Conservation (phyloP, 805 yeast species). For the Myxozyma mucilagina region DNA sequence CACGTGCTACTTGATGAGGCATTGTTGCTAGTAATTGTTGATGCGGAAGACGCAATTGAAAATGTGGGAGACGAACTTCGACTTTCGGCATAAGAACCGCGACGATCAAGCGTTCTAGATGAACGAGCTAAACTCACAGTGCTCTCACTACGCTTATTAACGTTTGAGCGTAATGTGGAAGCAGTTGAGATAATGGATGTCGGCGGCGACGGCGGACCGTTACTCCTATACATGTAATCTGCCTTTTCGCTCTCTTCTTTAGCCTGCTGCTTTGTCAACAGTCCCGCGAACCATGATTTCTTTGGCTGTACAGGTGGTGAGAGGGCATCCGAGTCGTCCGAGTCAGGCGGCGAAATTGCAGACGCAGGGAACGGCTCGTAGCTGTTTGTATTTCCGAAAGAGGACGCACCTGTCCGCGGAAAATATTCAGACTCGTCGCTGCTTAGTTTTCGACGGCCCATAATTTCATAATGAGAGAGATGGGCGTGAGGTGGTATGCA, state of each 20-base stretch:
- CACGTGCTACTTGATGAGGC: constrained; percentile 15
- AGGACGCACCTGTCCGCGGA: neutral
- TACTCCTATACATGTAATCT: neutral
- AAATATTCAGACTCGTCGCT: neutral
- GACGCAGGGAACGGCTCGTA: constrained; percentile 27
- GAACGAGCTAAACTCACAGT: constrained; percentile 13
- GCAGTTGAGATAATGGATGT: constrained; percentile 27
- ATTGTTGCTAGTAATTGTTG: neutral
- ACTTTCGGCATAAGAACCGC: constrained; percentile 8
- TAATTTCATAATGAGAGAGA: neutral
- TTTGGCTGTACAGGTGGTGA: constrained; percentile 10
- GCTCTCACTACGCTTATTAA: constrained; percentile 12
- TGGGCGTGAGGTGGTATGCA: neutral
- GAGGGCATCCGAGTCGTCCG: constrained; percentile 21
- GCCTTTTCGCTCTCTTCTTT: constrained; percentile 1
- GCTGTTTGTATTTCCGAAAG: neutral
- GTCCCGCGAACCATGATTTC: constrained; percentile 18
- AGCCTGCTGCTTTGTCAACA: constrained; percentile 19
- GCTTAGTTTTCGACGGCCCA: neutral
- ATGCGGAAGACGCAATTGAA: neutral
- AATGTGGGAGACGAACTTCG: constrained; percentile 5
- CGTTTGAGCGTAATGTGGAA: constrained; percentile 27
- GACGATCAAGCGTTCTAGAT: constrained; percentile 5
- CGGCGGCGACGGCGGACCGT: constrained; percentile 32
- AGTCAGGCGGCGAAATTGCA: constrained; percentile 30